Evolutionary conservation across 140 eudicot genomes (phyloP).

Genomic region (Oenanthe javanica): DNA sequence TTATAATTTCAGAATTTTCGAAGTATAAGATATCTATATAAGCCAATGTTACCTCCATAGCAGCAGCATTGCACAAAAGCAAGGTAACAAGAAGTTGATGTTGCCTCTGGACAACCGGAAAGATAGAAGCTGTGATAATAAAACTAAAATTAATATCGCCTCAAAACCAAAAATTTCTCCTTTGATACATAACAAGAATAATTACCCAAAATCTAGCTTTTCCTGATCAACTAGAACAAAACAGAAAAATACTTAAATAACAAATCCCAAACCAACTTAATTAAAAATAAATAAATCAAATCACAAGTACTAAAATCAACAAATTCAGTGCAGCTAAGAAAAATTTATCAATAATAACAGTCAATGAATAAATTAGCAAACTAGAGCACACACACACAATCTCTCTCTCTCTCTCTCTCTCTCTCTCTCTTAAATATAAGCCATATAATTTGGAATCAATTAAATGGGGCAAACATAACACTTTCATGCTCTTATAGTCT

Average conservation of each 20-base stretch:
- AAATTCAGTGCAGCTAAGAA: no score
- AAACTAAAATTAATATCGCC: background rate
- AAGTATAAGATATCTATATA: no score
- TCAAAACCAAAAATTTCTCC: no score
- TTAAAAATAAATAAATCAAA: no score
- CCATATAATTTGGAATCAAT: no score
- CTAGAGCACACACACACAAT: background rate
- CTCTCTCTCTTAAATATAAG: no score
- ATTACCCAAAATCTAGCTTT: background rate
- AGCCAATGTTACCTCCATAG: constrained; percentile 55
- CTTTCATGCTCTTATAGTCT: no score
- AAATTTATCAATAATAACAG: no score
- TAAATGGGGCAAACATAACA: no score
- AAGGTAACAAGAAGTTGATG: constrained; percentile 96
- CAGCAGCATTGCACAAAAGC: constrained; percentile 92
- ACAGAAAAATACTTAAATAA: no score
- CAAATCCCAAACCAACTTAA: background rate
- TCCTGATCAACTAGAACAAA: background rate
- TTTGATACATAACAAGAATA: background rate
- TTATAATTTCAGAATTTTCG: background rate
- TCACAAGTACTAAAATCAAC: background rate
- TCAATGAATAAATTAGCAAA: background rate
- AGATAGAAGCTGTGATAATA: constrained; percentile 57
- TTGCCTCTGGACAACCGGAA: constrained; percentile 94
- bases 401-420: background rate